phyloP scores from a whole-genome alignment of 2,329 filamentous ascomycete species.

The Fusarium sterilihyphosum region DNA sequence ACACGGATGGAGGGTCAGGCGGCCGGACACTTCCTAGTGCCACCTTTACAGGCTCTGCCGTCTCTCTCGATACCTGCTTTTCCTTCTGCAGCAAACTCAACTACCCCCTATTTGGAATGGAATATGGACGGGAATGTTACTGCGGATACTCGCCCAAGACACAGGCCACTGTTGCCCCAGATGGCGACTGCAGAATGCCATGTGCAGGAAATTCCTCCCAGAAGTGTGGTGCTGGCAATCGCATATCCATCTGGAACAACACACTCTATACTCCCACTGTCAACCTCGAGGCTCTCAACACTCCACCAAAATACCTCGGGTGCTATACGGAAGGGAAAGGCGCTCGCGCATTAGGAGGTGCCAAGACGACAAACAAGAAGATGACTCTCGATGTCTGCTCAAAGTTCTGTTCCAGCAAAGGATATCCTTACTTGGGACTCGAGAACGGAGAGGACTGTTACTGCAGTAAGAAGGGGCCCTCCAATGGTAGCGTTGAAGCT shows the following conservation, averaged over 20 bases:
- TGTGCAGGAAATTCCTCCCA: conserved; percentile 30
- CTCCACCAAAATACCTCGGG: conserved; percentile 7
- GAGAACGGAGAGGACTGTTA: conserved; percentile 33
- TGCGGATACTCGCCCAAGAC: conserved; percentile 32
- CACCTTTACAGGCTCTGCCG: conserved; percentile 27
- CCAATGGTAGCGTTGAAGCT: conserved; percentile 25
- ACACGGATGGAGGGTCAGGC: conserved; percentile 36
- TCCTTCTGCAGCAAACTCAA: conserved; percentile 36
- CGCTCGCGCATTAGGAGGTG: conserved; percentile 4
- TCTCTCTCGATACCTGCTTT: conserved; percentile 35
- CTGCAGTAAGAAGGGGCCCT: conserved; percentile 25
- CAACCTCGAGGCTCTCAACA: neutral
- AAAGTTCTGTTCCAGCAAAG: conserved; percentile 27
- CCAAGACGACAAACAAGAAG: conserved; percentile 17
- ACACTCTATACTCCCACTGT: conserved; percentile 9
- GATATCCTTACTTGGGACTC: conserved; percentile 25
- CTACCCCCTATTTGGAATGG: conserved; percentile 39
- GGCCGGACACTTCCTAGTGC: conserved; percentile 32
- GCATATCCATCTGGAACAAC: conserved; percentile 39
- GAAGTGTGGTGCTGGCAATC: conserved; percentile 32
- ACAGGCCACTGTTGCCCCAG: conserved; percentile 17
- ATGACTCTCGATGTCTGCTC: conserved; percentile 32
- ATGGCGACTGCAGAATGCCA: conserved; percentile 34
- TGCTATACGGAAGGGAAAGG: conserved; percentile 34
- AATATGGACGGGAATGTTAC: conserved; percentile 36